These are phyloP conservation scores for Coemansia sp. DNA, from an alignment of 192 early-diverging fungal species.

Conservation along the genomic window DNA sequence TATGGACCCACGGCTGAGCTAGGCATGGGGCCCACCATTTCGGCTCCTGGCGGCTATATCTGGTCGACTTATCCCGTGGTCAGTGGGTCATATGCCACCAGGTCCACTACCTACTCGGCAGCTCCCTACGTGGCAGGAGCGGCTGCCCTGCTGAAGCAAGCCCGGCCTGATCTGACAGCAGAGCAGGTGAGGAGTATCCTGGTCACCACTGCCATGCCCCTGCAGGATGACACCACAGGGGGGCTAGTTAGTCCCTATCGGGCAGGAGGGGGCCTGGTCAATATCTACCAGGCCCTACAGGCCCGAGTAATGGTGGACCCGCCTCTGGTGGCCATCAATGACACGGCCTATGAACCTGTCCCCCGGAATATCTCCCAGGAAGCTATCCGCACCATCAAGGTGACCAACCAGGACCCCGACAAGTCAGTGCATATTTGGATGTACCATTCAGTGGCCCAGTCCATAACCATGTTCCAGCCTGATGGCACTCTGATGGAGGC, in stretches of 20 bases:
- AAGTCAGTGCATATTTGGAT: constrained; percentile 8
- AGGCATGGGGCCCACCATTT: constrained; percentile 52
- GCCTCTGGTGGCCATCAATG: constrained; percentile 50
- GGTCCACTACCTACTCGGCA: constrained; percentile 80
- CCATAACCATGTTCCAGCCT: constrained; percentile 29
- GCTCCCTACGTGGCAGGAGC: constrained; percentile 66
- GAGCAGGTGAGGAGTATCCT: constrained; percentile 21
- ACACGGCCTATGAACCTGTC: constrained; percentile 10
- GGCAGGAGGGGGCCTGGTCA: constrained; percentile 68
- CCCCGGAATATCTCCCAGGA: constrained; percentile 16
- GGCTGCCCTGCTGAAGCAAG: constrained; percentile 58
- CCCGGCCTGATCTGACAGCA: constrained; percentile 16
- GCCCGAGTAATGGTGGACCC: constrained; percentile 53
- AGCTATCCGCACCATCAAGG: constrained; percentile 6
- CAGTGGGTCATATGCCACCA: constrained; percentile 28
- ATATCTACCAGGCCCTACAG: constrained; percentile 56
- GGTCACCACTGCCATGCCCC: constrained; percentile 51
- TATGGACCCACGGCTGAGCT: constrained; percentile 61
- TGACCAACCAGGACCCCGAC: constrained; percentile 17
- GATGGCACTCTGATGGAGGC: constrained; percentile 7
- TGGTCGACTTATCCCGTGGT: constrained; percentile 54
- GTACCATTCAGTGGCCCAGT: constrained; percentile 8
- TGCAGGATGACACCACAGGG: constrained; percentile 19
- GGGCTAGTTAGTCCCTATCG: constrained; percentile 32
- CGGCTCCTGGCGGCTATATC: constrained; percentile 65